Evolutionary conservation across 2,329 filamentous ascomycete genomes (phyloP).

Genomic region (Claviceps digitariae): DNA sequence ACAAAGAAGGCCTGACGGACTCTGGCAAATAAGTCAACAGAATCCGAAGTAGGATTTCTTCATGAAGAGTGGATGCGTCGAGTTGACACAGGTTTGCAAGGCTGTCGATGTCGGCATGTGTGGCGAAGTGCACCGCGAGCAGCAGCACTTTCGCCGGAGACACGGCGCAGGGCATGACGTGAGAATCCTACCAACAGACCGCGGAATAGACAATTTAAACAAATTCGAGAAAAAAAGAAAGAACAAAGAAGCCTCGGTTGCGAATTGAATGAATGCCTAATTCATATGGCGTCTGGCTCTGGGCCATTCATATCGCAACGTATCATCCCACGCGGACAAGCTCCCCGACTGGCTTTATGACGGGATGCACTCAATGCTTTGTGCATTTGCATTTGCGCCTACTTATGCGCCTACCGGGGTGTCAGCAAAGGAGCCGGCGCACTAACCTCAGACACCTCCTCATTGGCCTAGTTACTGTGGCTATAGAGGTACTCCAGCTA

Average conservation of each 20-base stretch:
- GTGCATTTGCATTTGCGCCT: neutral
- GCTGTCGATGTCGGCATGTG: constrained; percentile 48
- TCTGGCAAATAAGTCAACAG: constrained; percentile 69
- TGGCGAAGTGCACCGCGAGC: constrained; percentile 57
- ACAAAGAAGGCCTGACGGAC: constrained; percentile 47
- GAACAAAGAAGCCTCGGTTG: neutral
- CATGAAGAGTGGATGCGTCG: constrained; percentile 43
- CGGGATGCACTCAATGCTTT: neutral
- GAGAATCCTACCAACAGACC: neutral
- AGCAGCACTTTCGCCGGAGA: constrained; percentile 58
- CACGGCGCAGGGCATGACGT: constrained; percentile 22
- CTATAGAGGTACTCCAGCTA: neutral
- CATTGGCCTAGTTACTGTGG: no score
- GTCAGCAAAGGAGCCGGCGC: no score
- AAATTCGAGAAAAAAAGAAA: neutral
- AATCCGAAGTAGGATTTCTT: constrained; percentile 55
- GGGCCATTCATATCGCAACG: neutral
- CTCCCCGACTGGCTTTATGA: neutral
- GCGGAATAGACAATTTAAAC: neutral
- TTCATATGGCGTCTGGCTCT: neutral
- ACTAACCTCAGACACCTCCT: neutral
- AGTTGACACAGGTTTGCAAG: constrained; percentile 46
- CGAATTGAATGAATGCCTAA: neutral
- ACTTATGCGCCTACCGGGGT: constrained; percentile 1
- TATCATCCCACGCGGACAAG: neutral